phyloP scores from a whole-genome alignment of 495 filamentous ascomycete species.

The Annulohypoxylon nitens region DNA sequence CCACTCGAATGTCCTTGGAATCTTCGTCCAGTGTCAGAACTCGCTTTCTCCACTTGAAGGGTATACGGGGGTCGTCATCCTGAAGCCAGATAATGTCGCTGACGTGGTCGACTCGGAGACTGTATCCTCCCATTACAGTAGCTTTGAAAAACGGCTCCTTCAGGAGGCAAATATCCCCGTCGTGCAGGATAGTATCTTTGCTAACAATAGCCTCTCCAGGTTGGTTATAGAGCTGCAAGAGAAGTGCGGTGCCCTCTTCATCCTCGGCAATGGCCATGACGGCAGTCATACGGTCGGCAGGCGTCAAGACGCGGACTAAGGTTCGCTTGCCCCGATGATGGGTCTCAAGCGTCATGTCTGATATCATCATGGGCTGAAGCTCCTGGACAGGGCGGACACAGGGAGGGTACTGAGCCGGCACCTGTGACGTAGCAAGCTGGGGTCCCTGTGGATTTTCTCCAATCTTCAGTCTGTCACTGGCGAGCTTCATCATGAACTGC shows the following conservation, averaged over 20 bases:
- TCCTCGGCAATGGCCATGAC: constrained; percentile 64
- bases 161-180: constrained; percentile 56
- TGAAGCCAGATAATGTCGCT: constrained; percentile 58
- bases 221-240: constrained; percentile 61
- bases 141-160: constrained; percentile 68
- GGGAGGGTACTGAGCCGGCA: constrained; percentile 27
- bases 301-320: constrained; percentile 56
- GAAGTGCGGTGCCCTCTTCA: constrained; percentile 55
- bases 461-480: not conserved
- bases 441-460: not conserved
- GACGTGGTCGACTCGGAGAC: constrained; percentile 66
- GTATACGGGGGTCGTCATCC: constrained; percentile 51
- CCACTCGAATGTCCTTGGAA: constrained; percentile 55
- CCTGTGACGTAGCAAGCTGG: constrained; percentile 13
- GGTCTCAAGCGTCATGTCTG: constrained; percentile 57
- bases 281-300: constrained; percentile 51
- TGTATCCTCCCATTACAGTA: constrained; percentile 54
- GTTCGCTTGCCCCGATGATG: constrained; percentile 62
- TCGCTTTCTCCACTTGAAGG: constrained; percentile 53
- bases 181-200: constrained; percentile 47
- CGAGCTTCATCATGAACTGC: constrained; percentile 20
- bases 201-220: constrained; percentile 28
- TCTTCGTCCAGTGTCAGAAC: constrained; percentile 36
- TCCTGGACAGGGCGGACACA: constrained; percentile 26
- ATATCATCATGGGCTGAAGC: constrained; percentile 46